phyloP scores from a whole-genome alignment of 768 basidiomycete genomes.

The Trametes meyenii region DNA sequence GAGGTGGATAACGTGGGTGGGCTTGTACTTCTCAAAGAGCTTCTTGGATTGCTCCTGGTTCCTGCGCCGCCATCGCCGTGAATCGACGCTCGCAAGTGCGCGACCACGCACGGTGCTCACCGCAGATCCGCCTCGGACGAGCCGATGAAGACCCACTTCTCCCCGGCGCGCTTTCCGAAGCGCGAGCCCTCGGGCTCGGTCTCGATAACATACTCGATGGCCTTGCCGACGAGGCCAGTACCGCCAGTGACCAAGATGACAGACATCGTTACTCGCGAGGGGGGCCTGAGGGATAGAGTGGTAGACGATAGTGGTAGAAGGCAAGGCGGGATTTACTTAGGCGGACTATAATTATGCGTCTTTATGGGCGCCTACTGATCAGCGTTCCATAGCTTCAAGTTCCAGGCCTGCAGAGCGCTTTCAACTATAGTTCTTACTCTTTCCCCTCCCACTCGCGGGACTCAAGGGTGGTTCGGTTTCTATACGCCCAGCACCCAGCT shows the following conservation, averaged over 20 bases:
- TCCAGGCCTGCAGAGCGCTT: too few relatives aligned
- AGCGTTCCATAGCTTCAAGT: too few relatives aligned
- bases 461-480: too few relatives aligned
- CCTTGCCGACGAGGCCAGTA: constrained; percentile 85
- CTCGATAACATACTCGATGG: constrained; percentile 76
- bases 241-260: constrained; percentile 85
- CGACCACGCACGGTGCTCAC: constrained; percentile 42
- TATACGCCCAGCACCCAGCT: too few relatives aligned
- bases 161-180: constrained; percentile 75
- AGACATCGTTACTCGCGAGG: constrained; percentile 16
- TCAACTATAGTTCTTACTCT: too few relatives aligned
- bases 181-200: constrained; percentile 76
- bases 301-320: too few relatives aligned
- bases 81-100: neutral
- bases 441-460: too few relatives aligned
- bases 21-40: constrained; percentile 89
- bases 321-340: too few relatives aligned
- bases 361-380: too few relatives aligned
- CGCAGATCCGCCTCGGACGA: constrained; percentile 84
- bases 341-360: too few relatives aligned
- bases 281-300: too few relatives aligned
- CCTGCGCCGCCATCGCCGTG: constrained; percentile 41
- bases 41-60: constrained; percentile 67
- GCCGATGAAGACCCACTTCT: constrained; percentile 84
- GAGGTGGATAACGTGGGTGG: constrained; percentile 95